Percentiles rank a stretch among this genome's conserved stretches.
These are phyloP conservation scores for Sarocladiaceae sp. DNA, from an alignment of 2,329 filamentous ascomycete genomes.

Conservation along the genomic window DNA sequence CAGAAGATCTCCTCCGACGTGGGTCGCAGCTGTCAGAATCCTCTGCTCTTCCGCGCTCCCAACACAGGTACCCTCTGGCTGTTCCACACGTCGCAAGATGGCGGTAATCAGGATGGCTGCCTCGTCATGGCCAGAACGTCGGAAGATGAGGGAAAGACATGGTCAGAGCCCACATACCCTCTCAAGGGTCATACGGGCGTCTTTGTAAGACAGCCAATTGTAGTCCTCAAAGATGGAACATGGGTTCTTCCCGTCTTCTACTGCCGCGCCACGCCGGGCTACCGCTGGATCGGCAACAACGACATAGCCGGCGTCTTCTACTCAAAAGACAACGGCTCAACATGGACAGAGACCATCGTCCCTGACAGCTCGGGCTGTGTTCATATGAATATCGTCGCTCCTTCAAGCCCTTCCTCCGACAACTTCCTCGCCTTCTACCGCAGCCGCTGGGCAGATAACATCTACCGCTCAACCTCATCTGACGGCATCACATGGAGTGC, in stretches of 20 bases:
- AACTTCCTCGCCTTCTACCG: constrained; percentile 32
- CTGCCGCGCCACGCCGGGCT: constrained; percentile 31
- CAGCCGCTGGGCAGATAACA: constrained; percentile 37
- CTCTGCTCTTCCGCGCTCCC: constrained; percentile 32
- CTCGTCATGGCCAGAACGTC: constrained; percentile 31
- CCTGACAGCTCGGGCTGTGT: constrained; percentile 31
- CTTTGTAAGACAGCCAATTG: constrained; percentile 35
- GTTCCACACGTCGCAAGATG: constrained; percentile 37
- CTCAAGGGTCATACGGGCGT: constrained; percentile 28
- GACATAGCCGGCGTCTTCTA: constrained; percentile 33
- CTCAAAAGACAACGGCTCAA: constrained; percentile 29
- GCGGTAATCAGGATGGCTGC: constrained; percentile 36
- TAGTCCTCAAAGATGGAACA: constrained; percentile 27
- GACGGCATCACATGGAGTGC: constrained; percentile 32
- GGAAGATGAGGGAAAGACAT: constrained; percentile 27
- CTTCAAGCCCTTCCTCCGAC: constrained; percentile 17
- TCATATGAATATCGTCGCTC: constrained; percentile 35
- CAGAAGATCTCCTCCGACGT: constrained; percentile 30
- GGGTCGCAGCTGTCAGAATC: constrained; percentile 37
- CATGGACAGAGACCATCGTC: constrained; percentile 32
- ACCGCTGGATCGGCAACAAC: constrained; percentile 37
- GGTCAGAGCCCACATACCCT: constrained; percentile 25
- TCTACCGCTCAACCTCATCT: constrained; percentile 33
- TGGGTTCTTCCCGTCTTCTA: constrained; percentile 38
- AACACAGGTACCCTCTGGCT: constrained; percentile 30